Evolutionary conservation across 1,139 yeast species (phyloP), one percentile per base, ranked within the genome.

Genomic region (Blastobotrys petasosporus): DNA sequence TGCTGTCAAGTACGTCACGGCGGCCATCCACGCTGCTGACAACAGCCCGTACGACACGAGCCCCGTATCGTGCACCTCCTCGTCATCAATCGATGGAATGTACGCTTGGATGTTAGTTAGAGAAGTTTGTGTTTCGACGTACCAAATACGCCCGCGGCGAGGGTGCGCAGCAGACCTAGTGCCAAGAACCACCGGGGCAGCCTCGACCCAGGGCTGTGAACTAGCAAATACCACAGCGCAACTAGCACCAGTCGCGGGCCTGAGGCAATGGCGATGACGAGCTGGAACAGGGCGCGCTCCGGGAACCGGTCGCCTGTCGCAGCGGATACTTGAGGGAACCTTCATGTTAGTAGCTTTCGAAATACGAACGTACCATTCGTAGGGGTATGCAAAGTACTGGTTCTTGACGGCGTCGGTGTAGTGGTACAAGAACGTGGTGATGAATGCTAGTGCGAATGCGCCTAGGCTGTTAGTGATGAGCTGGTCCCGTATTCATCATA

Each of bases 261-360:
- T 1, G 71, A 60, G 2, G 74, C 68, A 13, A 70, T 56, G 17
- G 75, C 75, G 42, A 46, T 87, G 49, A 88, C 68, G 34, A 92
- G 72, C 67, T 92, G 98, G 64, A 90, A 92, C 31, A 92, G 68
- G 1, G 95, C 85, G 55, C 98, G 73, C 66, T 92, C 98, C 0
- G 98, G 98, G 61, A 87, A 92, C 53, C 96, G 67, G 61, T 90
- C 97, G 41, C 98, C 97, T 61, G 92, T 90, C 1, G 97, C 79
- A 1, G 97, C 97, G 29, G 95, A 83, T 1, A 92, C 97, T 57
- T 94, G 82, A 1, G 98, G 98, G 60, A 92, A 90, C 43, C 46
- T 37, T 12, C 17, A 6, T 4, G 16, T 12, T 16, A 33, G 15
- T 13, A 15, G 13, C 34, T 11, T 11, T 8, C 11, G 31, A 29